Evolutionary conservation across 805 yeast genomes (phyloP).

Genomic region (Barnettozyma sucrosica): DNA sequence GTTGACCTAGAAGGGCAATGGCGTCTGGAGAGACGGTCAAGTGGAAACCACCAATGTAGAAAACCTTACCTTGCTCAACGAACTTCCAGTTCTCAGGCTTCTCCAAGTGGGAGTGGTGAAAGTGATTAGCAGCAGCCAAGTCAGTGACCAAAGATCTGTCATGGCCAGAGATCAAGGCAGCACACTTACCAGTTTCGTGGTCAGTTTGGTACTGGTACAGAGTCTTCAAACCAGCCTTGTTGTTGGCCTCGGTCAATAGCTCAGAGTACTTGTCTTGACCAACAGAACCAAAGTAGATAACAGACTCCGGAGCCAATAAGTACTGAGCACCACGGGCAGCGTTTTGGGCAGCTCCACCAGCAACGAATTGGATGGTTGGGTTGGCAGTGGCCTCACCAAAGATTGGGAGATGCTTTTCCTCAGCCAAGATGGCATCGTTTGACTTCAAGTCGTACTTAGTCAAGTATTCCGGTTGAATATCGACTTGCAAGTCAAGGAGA

Average conservation of each 20-base stretch:
- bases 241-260: constrained; percentile 75
- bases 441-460: constrained; percentile 79
- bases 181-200: constrained; percentile 94
- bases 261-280: constrained; percentile 89
- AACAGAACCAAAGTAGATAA: constrained; percentile 92
- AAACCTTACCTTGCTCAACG: constrained; percentile 75
- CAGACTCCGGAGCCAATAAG: constrained; percentile 72
- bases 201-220: constrained; percentile 75
- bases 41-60: constrained; percentile 98
- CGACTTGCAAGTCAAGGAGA: constrained; percentile 78
- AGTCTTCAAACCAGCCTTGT: constrained; percentile 81
- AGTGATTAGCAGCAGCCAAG: constrained; percentile 96
- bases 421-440: constrained; percentile 87
- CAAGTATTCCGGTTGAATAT: constrained; percentile 61
- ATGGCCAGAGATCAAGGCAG: constrained; percentile 83
- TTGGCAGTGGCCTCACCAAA: constrained; percentile 68
- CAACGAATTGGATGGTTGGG: constrained; percentile 63
- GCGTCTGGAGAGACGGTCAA: constrained; percentile 97
- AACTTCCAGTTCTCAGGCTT: constrained; percentile 83
- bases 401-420: constrained; percentile 79
- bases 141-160: constrained; percentile 94
- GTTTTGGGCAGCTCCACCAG: constrained; percentile 99
- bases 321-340: constrained; percentile 98
- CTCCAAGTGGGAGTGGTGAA: constrained; percentile 82
- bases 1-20: constrained; percentile 81